Conservation (phyloP, 2,329 filamentous ascomycete genomes). For the Cadophora sp. region DNA sequence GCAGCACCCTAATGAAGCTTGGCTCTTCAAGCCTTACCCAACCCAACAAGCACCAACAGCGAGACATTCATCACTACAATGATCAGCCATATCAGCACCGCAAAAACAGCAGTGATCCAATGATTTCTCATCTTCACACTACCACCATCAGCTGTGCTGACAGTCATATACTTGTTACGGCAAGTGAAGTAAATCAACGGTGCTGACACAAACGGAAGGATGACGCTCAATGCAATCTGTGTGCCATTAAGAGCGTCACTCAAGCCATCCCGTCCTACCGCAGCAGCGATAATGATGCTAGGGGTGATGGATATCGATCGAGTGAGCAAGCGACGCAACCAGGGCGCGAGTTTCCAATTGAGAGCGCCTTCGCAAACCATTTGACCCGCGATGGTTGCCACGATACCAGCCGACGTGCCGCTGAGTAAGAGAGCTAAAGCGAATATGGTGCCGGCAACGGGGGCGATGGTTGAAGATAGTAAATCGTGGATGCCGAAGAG, state of each 20-base stretch:
- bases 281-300: constrained; percentile 81
- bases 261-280: constrained; percentile 74
- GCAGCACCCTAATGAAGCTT: too few species aligned
- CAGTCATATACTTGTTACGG: constrained; percentile 78
- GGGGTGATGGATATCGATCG: constrained; percentile 82
- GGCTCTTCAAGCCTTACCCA: too few species aligned
- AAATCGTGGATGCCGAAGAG: constrained; percentile 84
- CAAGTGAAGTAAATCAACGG: constrained; percentile 88
- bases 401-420: constrained; percentile 81
- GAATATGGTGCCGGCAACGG: constrained; percentile 82
- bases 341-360: constrained; percentile 75
- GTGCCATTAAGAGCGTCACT: constrained; percentile 74
- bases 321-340: constrained; percentile 80
- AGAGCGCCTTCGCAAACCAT: constrained; percentile 88
- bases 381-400: constrained; percentile 88
- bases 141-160: constrained; percentile 21
- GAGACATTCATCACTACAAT: constrained; percentile 84
- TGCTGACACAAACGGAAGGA: constrained; percentile 80
- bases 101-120: constrained; percentile 66
- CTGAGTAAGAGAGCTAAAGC: constrained; percentile 81
- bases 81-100: constrained; percentile 71
- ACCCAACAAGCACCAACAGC: constrained; percentile 72
- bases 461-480: constrained; percentile 69
- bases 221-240: constrained; percentile 80
- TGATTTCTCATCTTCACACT: constrained; percentile 69